Base-by-base conservation (phyloP, 2,329 filamentous ascomycete genomes). In the Pseudogymnoascus sp. region DNA sequence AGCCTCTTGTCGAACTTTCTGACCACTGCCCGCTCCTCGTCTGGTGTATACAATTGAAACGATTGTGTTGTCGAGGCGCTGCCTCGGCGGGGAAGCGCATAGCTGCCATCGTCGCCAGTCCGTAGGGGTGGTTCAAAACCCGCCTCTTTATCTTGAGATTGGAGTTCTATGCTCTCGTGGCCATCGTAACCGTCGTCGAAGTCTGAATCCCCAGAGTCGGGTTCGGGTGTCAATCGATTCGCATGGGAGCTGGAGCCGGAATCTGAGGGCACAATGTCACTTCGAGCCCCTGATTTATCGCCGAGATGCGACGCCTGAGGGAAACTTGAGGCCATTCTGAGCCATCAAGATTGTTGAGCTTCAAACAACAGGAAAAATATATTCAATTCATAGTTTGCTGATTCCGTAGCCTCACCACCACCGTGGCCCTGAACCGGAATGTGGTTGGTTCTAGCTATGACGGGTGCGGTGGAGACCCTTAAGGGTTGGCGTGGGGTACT, bases 1-100 rank as follows among this genome's bases (percentile, higher is more conserved):
- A 97, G 81, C 67, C 82, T 84, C 63, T 84, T 81, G 73, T 96
- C 92, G 68, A 96, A 85, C 76, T 90, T 92, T 71, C 80, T 81
- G 63, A 92, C 80, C 7, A 96, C 87, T 3, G 80, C 78, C 21
- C 74, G 77, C 72, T 96, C 92, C 74, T 97, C 92, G 62, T 92
- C 87, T 1, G 78, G 78, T 0, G 82, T 84, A 69, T 84, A 85
- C 5, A 84, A 70, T 69, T 82, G 77, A 69, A 77, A 82, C 50
- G 78, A 80, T 64, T 80, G 71, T 38, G 67, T 64, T 3, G 71
- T 71, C 11, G 69, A 72, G 21, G 68, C 23, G 64, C 72, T 73
- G 4, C 53, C 66, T 64, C 71, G 68, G 50, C 71, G 67, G 7
- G 65, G 56, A 11, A 56, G 36, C 10, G 25, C 16, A 34, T 18